phyloP scores from a whole-genome alignment of 371 early-diverging fungal species.

The Mucor sp. region DNA sequence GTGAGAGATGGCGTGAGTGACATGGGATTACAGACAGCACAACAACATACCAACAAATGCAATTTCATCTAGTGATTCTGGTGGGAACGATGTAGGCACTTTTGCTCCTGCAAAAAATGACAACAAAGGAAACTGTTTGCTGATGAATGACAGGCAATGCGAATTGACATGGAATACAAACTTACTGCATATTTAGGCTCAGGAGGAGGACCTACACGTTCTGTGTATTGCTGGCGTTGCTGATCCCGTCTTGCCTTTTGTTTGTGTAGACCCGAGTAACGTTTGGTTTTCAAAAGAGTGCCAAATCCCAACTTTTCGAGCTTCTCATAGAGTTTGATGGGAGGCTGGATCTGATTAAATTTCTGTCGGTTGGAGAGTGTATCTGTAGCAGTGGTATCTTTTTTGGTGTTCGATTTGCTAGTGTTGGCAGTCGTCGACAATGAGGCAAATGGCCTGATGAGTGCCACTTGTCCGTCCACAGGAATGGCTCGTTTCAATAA shows the following conservation, averaged over 20 bases:
- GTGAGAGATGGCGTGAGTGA: not conserved
- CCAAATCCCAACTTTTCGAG: conserved; percentile 51
- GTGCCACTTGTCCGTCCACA: not conserved
- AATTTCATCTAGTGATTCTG: conserved; percentile 60
- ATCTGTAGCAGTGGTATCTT: not conserved
- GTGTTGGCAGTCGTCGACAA: not conserved
- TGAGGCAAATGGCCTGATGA: not conserved
- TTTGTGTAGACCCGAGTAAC: conserved; percentile 27
- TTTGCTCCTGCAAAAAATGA: conserved; percentile 76
- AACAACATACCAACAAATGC: conserved; percentile 61
- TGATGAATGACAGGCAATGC: not conserved
- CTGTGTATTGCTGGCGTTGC: conserved; percentile 14
- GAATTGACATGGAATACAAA: not conserved
- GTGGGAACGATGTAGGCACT: conserved; percentile 61
- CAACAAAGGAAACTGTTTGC: conserved; percentile 54
- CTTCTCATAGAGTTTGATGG: conserved; percentile 40
- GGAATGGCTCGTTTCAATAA: not conserved
- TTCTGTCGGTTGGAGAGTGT: conserved; percentile 47
- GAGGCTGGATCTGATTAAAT: conserved; percentile 46
- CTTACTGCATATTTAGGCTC: conserved; percentile 42
- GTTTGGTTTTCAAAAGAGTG: conserved; percentile 38
- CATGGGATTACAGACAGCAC: not conserved
- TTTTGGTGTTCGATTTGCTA: not conserved
- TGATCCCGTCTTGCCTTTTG: conserved; percentile 23
- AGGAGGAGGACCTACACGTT: conserved; percentile 11